Evolutionary conservation across 2,329 filamentous ascomycete genomes (phyloP).

Genomic region (Cladorrhinum sp.): DNA sequence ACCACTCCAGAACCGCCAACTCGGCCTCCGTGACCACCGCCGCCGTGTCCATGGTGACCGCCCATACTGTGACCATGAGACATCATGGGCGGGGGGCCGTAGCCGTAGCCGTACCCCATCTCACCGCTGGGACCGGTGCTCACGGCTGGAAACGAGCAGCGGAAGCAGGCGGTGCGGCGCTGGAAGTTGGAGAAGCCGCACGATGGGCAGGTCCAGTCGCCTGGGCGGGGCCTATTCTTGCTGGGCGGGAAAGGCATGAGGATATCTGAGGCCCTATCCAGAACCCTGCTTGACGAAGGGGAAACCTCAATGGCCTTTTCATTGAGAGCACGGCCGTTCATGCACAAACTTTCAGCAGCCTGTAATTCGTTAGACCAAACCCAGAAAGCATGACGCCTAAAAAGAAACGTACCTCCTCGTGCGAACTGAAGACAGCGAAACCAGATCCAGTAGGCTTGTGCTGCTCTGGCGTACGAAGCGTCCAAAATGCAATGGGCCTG

Average conservation of each 20-base stretch:
- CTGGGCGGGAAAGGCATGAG: slow-evolving; percentile 96
- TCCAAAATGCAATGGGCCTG: slow-evolving; percentile 98
- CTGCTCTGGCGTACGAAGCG: slow-evolving; percentile 92
- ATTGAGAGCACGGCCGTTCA: slow-evolving; percentile 97
- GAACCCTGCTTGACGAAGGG: slow-evolving; percentile 91
- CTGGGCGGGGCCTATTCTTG: slow-evolving; percentile 95
- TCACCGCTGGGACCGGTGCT: slow-evolving; percentile 70
- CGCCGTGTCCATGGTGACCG: slow-evolving; percentile 47
- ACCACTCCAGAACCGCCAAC: slow-evolving; percentile 83
- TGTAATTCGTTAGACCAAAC: too few species aligned
- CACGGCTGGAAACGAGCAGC: slow-evolving; percentile 97
- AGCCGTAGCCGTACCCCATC: slow-evolving; percentile 61
- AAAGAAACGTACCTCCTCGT: slow-evolving; percentile 65
- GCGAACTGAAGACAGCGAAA: slow-evolving; percentile 97
- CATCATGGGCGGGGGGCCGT: slow-evolving; percentile 76
- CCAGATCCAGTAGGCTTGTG: slow-evolving; percentile 99
- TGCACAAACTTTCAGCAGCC: slow-evolving; percentile 94
- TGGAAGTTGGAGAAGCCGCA: slow-evolving; percentile 99
- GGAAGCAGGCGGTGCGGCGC: slow-evolving; percentile 95
- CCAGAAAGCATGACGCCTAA: too few species aligned
- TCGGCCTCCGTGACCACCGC: slow-evolving; percentile 55
- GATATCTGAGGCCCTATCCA: slow-evolving; percentile 93
- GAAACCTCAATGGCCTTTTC: slow-evolving; percentile 99
- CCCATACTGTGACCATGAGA: slow-evolving; percentile 69
- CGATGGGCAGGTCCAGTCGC: slow-evolving; percentile 98